Percentiles rank a stretch among this genome's conserved stretches.
These are phyloP conservation scores for Hysterangium stoloniferum DNA, from an alignment of 768 basidiomycete genomes.

Conservation along the genomic window DNA sequence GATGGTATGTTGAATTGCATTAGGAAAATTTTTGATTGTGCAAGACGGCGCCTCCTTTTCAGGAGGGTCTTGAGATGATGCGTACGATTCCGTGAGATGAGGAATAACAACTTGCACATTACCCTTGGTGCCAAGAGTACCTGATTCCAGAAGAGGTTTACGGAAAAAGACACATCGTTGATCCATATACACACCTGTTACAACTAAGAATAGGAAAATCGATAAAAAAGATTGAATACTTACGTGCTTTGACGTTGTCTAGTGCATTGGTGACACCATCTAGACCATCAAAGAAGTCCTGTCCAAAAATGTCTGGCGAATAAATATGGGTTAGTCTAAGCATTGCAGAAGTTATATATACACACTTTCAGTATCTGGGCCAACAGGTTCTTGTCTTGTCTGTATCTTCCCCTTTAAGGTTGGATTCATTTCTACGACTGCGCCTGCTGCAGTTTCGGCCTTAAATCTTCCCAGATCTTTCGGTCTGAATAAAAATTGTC, in stretches of 20 bases:
- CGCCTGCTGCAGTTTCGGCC: slow-evolving; percentile 84
- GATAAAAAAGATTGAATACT: slow-evolving; percentile 22
- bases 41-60: slow-evolving; percentile 96
- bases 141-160: slow-evolving; percentile 94
- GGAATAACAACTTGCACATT: slow-evolving; percentile 95
- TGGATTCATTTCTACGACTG: slow-evolving; percentile 94
- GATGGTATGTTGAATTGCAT: slow-evolving; percentile 95
- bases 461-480: slow-evolving; percentile 98
- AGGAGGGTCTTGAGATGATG: slow-evolving; percentile 96
- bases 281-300: slow-evolving; percentile 78
- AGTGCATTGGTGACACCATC: slow-evolving; percentile 97
- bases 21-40: slow-evolving; percentile 98
- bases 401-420: slow-evolving; percentile 79
- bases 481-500: slow-evolving; percentile 95
- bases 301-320: slow-evolving; percentile 70
- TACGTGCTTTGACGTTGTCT: slow-evolving; percentile 94
- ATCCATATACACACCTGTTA: slow-evolving; percentile 91
- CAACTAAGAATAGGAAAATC: slow-evolving; percentile 10
- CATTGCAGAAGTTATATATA: slow-evolving; percentile 12
- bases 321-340: slow-evolving; percentile 13
- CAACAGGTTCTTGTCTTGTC: slow-evolving; percentile 89
- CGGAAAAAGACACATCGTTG: slow-evolving; percentile 94
- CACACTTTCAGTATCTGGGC: slow-evolving; percentile 86
- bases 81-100: slow-evolving; percentile 91
- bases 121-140: slow-evolving; percentile 96